A percentile compares a stretch with the other conserved stretches of the same genome.
These are phyloP conservation scores for Diaporthe sp. DNA, from an alignment of 2,329 filamentous ascomycete genomes.

Conservation along the genomic window DNA sequence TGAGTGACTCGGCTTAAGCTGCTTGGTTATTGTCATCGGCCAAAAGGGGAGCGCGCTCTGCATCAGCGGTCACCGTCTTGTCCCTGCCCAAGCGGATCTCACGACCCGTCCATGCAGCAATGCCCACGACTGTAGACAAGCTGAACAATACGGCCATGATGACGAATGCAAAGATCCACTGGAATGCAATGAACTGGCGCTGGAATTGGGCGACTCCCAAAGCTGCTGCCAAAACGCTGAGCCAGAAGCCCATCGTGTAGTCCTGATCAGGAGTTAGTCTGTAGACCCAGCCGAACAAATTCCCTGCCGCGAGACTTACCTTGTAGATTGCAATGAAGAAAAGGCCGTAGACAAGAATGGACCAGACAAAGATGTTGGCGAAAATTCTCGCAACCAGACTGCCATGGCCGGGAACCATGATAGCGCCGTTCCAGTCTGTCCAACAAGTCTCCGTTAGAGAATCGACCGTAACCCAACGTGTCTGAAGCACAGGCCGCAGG, in stretches of 20 bases:
- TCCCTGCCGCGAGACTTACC: conserved; percentile 53
- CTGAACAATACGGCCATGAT: conserved; percentile 83
- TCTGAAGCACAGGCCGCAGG: background rate
- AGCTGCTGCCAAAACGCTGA: conserved; percentile 78
- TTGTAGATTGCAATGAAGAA: conserved; percentile 82
- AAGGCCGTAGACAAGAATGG: conserved; percentile 78
- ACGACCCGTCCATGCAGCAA: conserved; percentile 72
- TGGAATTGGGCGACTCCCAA: conserved; percentile 83
- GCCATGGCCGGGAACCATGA: conserved; percentile 77
- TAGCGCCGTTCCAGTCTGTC: conserved; percentile 82
- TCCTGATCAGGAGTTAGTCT: conserved; percentile 53
- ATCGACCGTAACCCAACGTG: background rate
- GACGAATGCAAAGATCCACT: conserved; percentile 92
- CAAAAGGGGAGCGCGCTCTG: conserved; percentile 72
- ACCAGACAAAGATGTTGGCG: conserved; percentile 91
- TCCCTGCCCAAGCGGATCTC: conserved; percentile 62
- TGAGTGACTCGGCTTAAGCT: background rate
- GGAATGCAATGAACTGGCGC: conserved; percentile 78
- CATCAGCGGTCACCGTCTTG: conserved; percentile 52
- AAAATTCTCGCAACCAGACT: conserved; percentile 79
- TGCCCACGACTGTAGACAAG: conserved; percentile 70
- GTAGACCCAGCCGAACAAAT: background rate
- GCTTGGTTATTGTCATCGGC: conserved; percentile 58
- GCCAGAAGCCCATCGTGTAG: conserved; percentile 81
- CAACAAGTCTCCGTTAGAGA: background rate